Base-by-base conservation (phyloP, 2,329 filamentous ascomycete genomes). In the Fusarium austroafricanum region DNA sequence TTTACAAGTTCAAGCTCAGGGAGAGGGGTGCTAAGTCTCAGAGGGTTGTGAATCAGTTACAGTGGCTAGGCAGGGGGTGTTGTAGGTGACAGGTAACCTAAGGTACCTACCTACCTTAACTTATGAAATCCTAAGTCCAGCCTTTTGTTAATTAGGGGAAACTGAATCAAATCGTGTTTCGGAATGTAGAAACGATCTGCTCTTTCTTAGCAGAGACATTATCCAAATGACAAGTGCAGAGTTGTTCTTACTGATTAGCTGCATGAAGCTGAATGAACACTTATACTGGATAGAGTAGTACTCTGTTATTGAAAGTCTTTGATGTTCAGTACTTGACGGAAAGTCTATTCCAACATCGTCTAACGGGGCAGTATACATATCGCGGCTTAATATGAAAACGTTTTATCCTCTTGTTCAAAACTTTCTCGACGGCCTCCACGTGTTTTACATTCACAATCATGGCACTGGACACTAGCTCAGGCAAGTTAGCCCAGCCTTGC, bases 161-260 rank as follows among this genome's bases (percentile, higher is more conserved):
- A 44, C 29, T 64, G 63, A 56, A 40, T 68, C 65, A 67, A 26
- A 65, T 55, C n/a, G 45, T 64, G 65, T 67, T 67, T 68, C 65
- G 53, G 54, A 58, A 50, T 35, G 23, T 35, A 62, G 38, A 57
- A 37, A 43, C 23, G 42, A 33, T 33, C n/a, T 29, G 20, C 23
- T 46, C 20, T 38, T 55, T 47, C 31, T 62, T 56, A 55, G 39
- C 12, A 61, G 31, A 54, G 39, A 61, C 28, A 37, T 15, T 53
- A 28, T 28, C 26, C 26, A 50, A 23, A 23, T 38, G 17, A 26
- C 35, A 37, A 21, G 47, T 10, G 44, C 35, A 51, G 18, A 14
- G 26, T 28, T 49, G 29, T 11, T 26, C 26, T 26, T 17, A 29
- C 23, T 51, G 26, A 17, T 47, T 47, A 37, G n/a, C 12, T 47